Evolutionary conservation across 1,139 yeast genomes (phyloP), one percentile per base, ranked within the genome.

Genomic region (Yamadazyma kanchanaburiensis): DNA sequence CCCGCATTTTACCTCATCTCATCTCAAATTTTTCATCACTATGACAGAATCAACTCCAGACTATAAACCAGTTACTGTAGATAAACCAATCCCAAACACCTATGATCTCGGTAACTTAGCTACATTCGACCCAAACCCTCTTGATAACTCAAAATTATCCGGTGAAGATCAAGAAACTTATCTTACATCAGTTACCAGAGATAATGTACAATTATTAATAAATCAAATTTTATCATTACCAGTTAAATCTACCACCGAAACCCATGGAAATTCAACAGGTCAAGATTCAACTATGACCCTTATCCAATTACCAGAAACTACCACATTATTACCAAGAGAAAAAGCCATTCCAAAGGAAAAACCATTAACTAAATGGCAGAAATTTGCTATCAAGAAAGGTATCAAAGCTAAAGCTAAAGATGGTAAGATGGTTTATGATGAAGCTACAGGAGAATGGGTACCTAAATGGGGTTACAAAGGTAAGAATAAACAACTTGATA

Each of bases 391-490:
- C 36, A 84, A 78, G 71, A 94, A 94, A 68, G 97, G 97, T 47
- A 94, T 94, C 55, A 73, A 83, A 61, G 74, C 94, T 59, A 88
- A 86, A 70, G 85, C 86, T 43, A 88, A 81, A 59, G 83, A 86
- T 22, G 96, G 96, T 30, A 91, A 87, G 64, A 70, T 82, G 76
- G 89, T 86, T 2, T 94, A 66, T 49, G 96, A 91, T 56, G 97
- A 94, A 59, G 94, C 74, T 26, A 64, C 75, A 17, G 91, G 91
- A 30, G 89, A 88, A 60, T 94, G 98, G 98, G 96, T 83, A 38
- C 94, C 95, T 48, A 89, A 88, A 60, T 94, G 98, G 98, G 99
- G 99, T 37, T 91, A 82, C 66, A 81, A 84, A 46, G 98, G 98
- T 51, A 77, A 77, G 58, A 91, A 91, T 62, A 91, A 91, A 64